Base-by-base conservation (phyloP, 202 grass and related monocot genomes). In the Schoenoplectus triqueter region DNA sequence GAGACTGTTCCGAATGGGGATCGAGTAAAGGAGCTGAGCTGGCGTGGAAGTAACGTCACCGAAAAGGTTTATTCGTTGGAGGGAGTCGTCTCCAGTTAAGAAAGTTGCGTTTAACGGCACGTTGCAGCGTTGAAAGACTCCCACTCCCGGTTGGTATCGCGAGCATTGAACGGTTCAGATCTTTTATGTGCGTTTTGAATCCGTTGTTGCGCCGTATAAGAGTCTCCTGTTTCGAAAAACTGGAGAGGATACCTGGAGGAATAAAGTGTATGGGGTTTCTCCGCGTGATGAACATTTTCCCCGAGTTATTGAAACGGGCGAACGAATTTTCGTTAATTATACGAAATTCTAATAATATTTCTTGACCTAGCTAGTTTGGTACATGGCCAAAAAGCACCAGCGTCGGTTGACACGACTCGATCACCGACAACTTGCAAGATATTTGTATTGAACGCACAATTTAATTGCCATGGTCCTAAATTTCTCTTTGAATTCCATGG, bases 11-110 rank as follows among this genome's bases (percentile, higher is more conserved):
- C 55, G 4, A 72, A 81, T 21, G 68, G 80, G 46, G 84, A 91
- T 88, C 46, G 39, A 22, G 62, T 41, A 73, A 81, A 81, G 76
- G 48, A 46, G 63, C 11, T n/a, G 68, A 51, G 76, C 69, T 92
- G 68, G 87, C 87, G 90, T 92, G 76, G 62, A 89, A 87, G 90
- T 84, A 51, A 87, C 87, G 90, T 66, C 60, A 81, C 46, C 1
- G 51, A 82, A 45, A 49, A 52, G 46, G 41, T 40, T 42, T 11
- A 81, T 75, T 71, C 46, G 40, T 73, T 22, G 4, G 17, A 6
- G n/a, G 74, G 39, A 31, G 6, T 13, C 3, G 56, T 73, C 66
- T 59, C 13, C 48, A 67, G 41, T 67, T 20, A 6, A 0, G 1
- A 64, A 8, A 83, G 6, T 0, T 83, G 41, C 64, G 40, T 85